Base-by-base conservation (phyloP, 331 rosid genomes). In the Stylosanthes scabra region DNA sequence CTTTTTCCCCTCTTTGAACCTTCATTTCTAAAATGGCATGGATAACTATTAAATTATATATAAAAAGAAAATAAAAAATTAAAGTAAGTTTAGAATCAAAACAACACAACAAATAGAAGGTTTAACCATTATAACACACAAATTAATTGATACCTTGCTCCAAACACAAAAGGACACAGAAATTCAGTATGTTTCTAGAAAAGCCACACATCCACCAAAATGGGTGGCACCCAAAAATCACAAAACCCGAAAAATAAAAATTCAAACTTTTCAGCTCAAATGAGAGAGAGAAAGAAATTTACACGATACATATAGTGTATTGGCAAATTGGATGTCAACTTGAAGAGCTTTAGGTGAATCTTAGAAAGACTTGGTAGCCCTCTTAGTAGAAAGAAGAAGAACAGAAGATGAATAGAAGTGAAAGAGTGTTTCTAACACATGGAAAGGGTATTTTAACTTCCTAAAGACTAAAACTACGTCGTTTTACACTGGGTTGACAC, bases 261-360 rank as follows among this genome's bases (percentile, higher is more conserved):
- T 10, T 0, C 11, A 11, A 15, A 11, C 0, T 3, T 8, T 45
- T 50, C 50, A 11, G 34, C 49, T 37, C 11, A 63, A 3, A 34
- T 8, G 42, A 2, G 67, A 16, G 12, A 16, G 25, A 60, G 11
- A n/a, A n/a, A n/a, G 25, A 20, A 1, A 20, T 20, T 20, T 20
- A 20, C 25, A 20, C 1, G 25, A 20, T 5, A 46, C 54, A 74
- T 81, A 93, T 97, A 93, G 76, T 69, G 92, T 85, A 82, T 93
- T 93, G 74, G 97, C 98, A 28, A 88, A 85, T 46, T 91, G 96
- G 40, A 93, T 89, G 70, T 93, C 91, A 77, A 96, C 98, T 83
- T 93, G 88, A 70, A 93, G 98, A n/a, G 93, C 96, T 86, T 93
- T 93, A 8, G 89, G 92, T 7, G 98, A 93, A 86, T 93, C 97